phyloP scores from a whole-genome alignment of 2,329 filamentous ascomycete genomes.

The Penicillium sp. region DNA sequence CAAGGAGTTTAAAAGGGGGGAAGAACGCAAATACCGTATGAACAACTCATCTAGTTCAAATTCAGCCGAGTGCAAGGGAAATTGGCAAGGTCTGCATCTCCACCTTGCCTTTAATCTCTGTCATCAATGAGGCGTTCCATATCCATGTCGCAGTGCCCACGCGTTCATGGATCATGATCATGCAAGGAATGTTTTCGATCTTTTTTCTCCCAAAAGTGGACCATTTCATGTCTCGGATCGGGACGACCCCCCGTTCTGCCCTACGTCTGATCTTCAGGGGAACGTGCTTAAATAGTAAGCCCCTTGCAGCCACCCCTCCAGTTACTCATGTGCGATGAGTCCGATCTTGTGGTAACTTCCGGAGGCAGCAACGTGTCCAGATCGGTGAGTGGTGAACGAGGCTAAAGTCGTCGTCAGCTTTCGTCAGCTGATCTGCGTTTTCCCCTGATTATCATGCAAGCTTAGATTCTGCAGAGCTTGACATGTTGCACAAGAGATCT shows the following conservation, averaged over 20 bases:
- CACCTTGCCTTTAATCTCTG: background rate
- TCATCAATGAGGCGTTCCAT: background rate
- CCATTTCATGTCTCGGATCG: background rate
- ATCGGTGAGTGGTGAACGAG: conserved; percentile 4
- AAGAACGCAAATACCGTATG: too few relatives aligned
- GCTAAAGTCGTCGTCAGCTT: conserved; percentile 5
- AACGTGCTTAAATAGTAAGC: background rate
- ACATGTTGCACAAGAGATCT: background rate
- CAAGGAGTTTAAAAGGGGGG: background rate
- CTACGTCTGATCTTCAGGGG: background rate
- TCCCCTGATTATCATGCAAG: conserved; percentile 10
- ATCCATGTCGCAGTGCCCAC: background rate
- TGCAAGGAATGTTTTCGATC: background rate
- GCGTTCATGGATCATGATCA: background rate
- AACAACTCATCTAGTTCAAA: too few relatives aligned
- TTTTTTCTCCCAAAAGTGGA: too few relatives aligned
- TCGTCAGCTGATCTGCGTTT: conserved; percentile 9
- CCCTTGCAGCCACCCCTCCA: conserved; percentile 8
- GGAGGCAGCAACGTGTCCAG: background rate
- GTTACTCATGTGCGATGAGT: conserved; percentile 2
- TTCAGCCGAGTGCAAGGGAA: too few relatives aligned
- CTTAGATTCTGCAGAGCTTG: background rate
- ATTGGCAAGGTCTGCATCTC: too few relatives aligned
- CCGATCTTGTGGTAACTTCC: conserved; percentile 4
- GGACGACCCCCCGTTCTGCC: background rate